Conservation (phyloP, 2,329 filamentous ascomycete genomes). For the Trematosphaeria pertusa region DNA sequence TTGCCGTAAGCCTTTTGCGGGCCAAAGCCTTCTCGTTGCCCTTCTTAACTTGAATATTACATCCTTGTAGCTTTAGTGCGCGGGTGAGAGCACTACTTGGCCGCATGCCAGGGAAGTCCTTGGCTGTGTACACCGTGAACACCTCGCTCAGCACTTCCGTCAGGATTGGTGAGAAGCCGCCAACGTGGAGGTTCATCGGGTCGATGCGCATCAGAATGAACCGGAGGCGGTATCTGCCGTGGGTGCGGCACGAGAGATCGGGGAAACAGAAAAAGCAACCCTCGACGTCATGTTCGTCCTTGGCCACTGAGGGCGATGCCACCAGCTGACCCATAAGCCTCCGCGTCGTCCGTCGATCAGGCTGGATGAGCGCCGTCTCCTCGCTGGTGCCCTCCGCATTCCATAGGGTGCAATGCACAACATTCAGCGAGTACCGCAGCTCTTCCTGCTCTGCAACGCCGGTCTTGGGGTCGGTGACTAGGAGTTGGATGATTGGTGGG, state of each 20-base stretch:
- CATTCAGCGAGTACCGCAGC: constrained; percentile 69
- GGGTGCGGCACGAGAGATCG: constrained; percentile 79
- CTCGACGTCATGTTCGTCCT: constrained; percentile 74
- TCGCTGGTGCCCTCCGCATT: constrained; percentile 72
- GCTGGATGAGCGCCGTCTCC: constrained; percentile 71
- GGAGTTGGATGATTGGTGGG: constrained; percentile 79
- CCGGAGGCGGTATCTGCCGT: constrained; percentile 75
- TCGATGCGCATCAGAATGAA: constrained; percentile 78
- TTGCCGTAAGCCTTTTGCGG: constrained; percentile 47
- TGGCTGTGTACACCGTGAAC: constrained; percentile 84
- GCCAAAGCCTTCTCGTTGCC: constrained; percentile 71
- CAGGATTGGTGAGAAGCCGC: constrained; percentile 57
- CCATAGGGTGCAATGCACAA: constrained; percentile 79
- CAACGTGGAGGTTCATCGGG: constrained; percentile 63
- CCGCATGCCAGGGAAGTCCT: constrained; percentile 86
- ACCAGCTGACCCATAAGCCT: constrained; percentile 82
- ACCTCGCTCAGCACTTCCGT: constrained; percentile 67
- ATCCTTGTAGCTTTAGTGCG: constrained; percentile 77
- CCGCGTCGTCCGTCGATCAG: constrained; percentile 74
- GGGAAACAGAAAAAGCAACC: constrained; percentile 89
- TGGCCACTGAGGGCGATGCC: constrained; percentile 76
- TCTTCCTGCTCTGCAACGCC: constrained; percentile 61
- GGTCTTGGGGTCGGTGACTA: constrained; percentile 65
- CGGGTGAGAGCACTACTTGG: constrained; percentile 78
- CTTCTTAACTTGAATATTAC: constrained; percentile 86